Evolutionary conservation across 352 stramenopile genomes (phyloP), one percentile per base, ranked within the genome.

Genomic region (Globisporangium iwayamae): DNA sequence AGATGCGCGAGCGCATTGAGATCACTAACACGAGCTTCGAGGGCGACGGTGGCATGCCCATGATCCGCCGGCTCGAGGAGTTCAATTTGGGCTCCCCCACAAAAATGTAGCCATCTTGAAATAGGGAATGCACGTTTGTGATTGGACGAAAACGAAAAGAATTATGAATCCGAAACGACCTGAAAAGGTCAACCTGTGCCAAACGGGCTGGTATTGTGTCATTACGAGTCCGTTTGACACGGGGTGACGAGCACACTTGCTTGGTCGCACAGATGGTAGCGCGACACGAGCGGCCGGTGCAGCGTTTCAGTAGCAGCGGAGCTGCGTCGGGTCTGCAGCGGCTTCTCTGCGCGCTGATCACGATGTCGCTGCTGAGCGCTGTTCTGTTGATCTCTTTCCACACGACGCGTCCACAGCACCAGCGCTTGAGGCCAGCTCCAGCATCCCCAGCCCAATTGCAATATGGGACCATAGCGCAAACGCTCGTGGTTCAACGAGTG

Each of bases 1-100:
- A 97, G 68, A 98, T 98, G 92, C 83, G 91, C 45, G 91, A 98
- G 78, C 89, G 90, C 63, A 98, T 98, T 54, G 91, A 98, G 72
- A 91, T 98, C 56, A 96, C 84, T 46, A 95, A 90, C 72, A 90
- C 81, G 53, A 96, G 81, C 73, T 96, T 96, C 56, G 89, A 97
- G 60, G 85, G 78, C 66, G 85, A 93, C 51, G 74, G 76, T 25
- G 78, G 77, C 14, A 67, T 88, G 63, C 77, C 81, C 39, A 93
- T 94, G 76, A 91, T 96, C 68, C 76, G 88, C 9, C 77, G 84
- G 0, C 78, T 96, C 5, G 89, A 95, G 36, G 89, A 96, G 70
- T 94, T 96, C 63, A 96, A 96, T 38, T 61, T 91, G 39, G 79
- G 81, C 39, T 87, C 78, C 4, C 77, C 78, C 5, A 66, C 76